Conservation (phyloP, 2,329 filamentous ascomycete genomes). For the Onygenales sp. region DNA sequence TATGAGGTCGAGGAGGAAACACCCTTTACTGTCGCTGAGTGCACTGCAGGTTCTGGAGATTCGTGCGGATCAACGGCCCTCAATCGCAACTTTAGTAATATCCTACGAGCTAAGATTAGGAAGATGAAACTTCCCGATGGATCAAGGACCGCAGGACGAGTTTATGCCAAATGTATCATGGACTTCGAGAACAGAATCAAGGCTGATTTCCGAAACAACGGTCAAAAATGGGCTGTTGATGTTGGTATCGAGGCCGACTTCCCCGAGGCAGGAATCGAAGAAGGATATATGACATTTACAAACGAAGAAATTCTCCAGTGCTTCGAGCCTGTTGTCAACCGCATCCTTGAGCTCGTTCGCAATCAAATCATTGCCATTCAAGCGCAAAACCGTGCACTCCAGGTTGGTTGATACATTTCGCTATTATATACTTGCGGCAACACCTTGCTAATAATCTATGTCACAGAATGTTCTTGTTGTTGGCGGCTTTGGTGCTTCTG, state of each 20-base stretch:
- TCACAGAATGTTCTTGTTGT: conserved; percentile 81
- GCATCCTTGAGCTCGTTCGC: conserved; percentile 87
- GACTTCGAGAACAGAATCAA: conserved; percentile 99
- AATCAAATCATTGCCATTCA: conserved; percentile 99
- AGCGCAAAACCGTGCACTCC: conserved; percentile 84
- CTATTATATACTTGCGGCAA: neutral
- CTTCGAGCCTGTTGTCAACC: conserved; percentile 96
- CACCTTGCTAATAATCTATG: conserved; percentile 12
- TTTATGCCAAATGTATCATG: conserved; percentile 99
- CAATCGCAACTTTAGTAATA: conserved; percentile 97
- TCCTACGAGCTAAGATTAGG: conserved; percentile 90
- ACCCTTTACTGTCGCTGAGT: conserved; percentile 93
- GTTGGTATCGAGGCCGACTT: conserved; percentile 98
- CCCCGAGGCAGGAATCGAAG: conserved; percentile 93
- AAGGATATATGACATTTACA: conserved; percentile 99
- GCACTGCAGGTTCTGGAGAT: conserved; percentile 92
- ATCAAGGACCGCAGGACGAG: conserved; percentile 92
- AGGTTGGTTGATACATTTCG: conserved; percentile 41
- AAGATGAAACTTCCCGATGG: conserved; percentile 99
- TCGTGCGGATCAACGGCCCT: conserved; percentile 97
- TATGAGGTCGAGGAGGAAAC: conserved; percentile 98
- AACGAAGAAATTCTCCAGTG: conserved; percentile 99
- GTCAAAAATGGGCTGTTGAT: conserved; percentile 97
- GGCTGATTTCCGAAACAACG: conserved; percentile 98
- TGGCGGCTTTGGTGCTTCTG: conserved; percentile 94